Conservation (phyloP, 208 protist species). For the Perkinsela sp. region DNA sequence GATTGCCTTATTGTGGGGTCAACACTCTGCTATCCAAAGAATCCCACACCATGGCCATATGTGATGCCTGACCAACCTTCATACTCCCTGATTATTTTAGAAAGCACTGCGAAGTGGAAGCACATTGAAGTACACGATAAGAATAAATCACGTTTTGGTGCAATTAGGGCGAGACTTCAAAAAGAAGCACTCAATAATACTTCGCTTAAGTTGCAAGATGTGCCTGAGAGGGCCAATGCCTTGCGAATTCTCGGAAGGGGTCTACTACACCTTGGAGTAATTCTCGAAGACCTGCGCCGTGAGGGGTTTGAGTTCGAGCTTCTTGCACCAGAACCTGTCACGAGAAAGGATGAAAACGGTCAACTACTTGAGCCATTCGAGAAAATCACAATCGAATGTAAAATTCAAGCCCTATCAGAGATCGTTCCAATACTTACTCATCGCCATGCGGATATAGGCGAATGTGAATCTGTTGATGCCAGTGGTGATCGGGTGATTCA, state of each 20-base stretch:
- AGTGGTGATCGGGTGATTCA: slow-evolving; percentile 26
- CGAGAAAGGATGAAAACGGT: slow-evolving; percentile 23
- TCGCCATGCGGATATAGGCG: slow-evolving; percentile 56
- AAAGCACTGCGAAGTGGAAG: slow-evolving; percentile 59
- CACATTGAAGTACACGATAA: slow-evolving; percentile 48
- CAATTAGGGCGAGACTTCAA: slow-evolving; percentile 38
- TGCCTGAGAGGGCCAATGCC: slow-evolving; percentile 16
- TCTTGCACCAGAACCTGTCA: slow-evolving; percentile 68
- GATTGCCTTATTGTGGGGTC: slow-evolving; percentile 18
- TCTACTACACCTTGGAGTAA: slow-evolving; percentile 82
- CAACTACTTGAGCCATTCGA: slow-evolving; percentile 55
- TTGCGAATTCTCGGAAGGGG: slow-evolving; percentile 67
- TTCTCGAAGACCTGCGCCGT: slow-evolving; percentile 86
- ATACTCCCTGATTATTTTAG: slow-evolving; percentile 60
- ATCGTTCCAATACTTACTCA: slow-evolving; percentile 50
- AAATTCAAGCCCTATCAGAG: slow-evolving; percentile 20
- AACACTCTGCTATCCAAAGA: slow-evolving; percentile 32
- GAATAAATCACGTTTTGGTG: slow-evolving; percentile 20
- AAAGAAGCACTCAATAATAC: slow-evolving; percentile 77
- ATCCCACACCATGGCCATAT: slow-evolving; percentile 37
- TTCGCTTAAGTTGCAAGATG: slow-evolving; percentile 24
- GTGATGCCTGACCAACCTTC: slow-evolving; percentile 76
- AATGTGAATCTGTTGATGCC: slow-evolving; percentile 29
- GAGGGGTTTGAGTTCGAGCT: slow-evolving; percentile 85
- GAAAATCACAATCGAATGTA: slow-evolving; percentile 40